phyloP scores from a whole-genome alignment of 2,329 filamentous ascomycete species.

The Monosporascus sp. region DNA sequence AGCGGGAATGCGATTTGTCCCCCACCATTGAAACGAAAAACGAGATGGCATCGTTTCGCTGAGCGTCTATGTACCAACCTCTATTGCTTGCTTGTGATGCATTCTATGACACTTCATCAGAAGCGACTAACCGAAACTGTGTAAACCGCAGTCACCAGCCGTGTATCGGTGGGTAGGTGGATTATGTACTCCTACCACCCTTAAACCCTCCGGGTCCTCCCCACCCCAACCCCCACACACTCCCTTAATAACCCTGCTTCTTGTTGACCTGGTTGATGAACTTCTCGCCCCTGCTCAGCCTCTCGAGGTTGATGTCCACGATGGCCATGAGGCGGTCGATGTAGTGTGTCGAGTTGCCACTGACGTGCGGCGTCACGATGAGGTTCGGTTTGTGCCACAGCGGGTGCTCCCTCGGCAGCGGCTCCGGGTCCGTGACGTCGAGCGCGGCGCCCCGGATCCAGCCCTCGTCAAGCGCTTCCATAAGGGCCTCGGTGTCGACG shows the following conservation, averaged over 20 bases:
- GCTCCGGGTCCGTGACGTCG: constrained; percentile 68
- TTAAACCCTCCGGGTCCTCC: too few species aligned
- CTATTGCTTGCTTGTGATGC: too few species aligned
- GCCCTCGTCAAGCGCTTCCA: constrained; percentile 43
- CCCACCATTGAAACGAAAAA: too few species aligned
- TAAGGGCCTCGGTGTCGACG: constrained; percentile 40
- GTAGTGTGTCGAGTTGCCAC: constrained; percentile 23
- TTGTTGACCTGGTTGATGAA: constrained; percentile 27
- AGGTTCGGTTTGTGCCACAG: constrained; percentile 60
- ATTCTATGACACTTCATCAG: too few species aligned
- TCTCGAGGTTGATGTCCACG: constrained; percentile 22
- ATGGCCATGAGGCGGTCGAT: constrained; percentile 20
- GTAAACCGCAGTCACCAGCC: too few species aligned
- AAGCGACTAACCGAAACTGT: too few species aligned
- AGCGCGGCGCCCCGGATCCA: constrained; percentile 52
- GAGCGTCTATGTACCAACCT: too few species aligned
- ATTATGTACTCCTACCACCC: too few species aligned
- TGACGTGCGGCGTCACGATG: constrained; percentile 41
- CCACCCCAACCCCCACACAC: not conserved
- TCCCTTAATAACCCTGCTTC: constrained; percentile 23
- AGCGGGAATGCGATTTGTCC: too few species aligned
- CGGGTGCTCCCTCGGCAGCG: constrained; percentile 54
- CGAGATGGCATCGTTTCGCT: too few species aligned
- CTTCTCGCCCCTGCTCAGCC: constrained; percentile 21
- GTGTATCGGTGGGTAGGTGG: too few species aligned